Conservation (phyloP, 441 rosid species). For the Gossypium schwendimanii region DNA sequence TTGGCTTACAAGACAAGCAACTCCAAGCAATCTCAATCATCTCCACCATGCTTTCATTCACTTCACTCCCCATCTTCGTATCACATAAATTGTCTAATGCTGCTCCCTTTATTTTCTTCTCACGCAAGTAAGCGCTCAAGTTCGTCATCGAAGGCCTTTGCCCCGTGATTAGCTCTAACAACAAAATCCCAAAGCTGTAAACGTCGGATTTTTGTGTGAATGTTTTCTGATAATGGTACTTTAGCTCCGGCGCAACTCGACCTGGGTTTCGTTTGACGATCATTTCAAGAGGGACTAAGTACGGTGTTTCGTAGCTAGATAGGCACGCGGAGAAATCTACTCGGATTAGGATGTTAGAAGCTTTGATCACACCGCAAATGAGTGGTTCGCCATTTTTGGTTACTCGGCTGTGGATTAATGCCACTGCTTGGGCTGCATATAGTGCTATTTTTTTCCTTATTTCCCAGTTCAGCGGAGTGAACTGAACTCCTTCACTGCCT, state of each 20-base stretch:
- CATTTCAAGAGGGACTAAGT: constrained; percentile 13
- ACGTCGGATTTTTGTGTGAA: constrained; percentile 29
- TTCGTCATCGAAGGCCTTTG: constrained; percentile 23
- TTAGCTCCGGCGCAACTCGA: constrained; percentile 28
- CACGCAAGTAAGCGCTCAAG: constrained; percentile 11
- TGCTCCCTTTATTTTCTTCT: constrained; percentile 18
- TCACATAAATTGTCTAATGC: constrained; percentile 21
- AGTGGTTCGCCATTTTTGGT: constrained; percentile 18
- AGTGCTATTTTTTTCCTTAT: constrained; percentile 20
- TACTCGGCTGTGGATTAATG: constrained; percentile 22
- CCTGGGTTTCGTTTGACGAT: constrained; percentile 26
- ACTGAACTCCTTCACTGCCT: constrained; percentile 26
- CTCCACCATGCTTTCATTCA: constrained; percentile 20
- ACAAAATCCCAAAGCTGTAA: constrained; percentile 30
- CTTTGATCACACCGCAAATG: constrained; percentile 22
- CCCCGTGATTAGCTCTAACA: constrained; percentile 25
- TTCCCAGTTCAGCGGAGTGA: constrained; percentile 21
- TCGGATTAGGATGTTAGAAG: constrained; percentile 21
- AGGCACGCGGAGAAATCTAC: constrained; percentile 21
- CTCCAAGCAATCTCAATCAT: constrained; percentile 17
- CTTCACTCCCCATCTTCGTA: constrained; percentile 19
- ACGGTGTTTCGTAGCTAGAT: constrained; percentile 25
- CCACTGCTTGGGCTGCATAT: constrained; percentile 27
- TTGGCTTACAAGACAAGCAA: constrained; percentile 16
- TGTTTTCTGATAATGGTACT: background rate